Evolutionary conservation across 75 land plant species (phyloP).

Genomic region (Ceratopteris richardii): DNA sequence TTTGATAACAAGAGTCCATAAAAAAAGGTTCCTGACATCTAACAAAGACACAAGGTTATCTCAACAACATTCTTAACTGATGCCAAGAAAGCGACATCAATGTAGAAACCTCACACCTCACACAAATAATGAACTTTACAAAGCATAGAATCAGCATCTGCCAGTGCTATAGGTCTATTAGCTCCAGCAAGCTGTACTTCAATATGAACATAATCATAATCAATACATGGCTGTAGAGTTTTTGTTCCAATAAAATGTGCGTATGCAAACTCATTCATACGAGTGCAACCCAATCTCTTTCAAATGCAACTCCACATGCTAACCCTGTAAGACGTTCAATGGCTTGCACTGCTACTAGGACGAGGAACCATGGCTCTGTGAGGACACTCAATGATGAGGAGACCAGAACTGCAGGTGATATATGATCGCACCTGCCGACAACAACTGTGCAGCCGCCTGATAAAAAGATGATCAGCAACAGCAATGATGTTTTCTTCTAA

Average conservation of each 20-base stretch:
- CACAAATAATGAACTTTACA: constrained; percentile 29
- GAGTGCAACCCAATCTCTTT: constrained; percentile 33
- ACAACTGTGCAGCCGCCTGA: constrained; percentile 23
- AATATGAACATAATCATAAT: not conserved
- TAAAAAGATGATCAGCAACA: constrained; percentile 6
- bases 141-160: constrained; percentile 30
- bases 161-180: constrained; percentile 27
- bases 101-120: constrained; percentile 25
- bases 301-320: constrained; percentile 30
- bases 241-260: not conserved
- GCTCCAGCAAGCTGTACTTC: constrained; percentile 23
- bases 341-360: constrained; percentile 18
- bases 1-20: constrained; percentile 24
- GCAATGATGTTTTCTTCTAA: too few relatives aligned
- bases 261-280: constrained; percentile 12
- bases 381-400: constrained; percentile 13
- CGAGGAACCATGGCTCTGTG: constrained; percentile 29
- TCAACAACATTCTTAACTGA: not conserved
- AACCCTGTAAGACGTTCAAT: constrained; percentile 28
- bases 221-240: not conserved
- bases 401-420: constrained; percentile 15
- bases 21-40: constrained; percentile 30
- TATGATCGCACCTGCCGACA: constrained; percentile 18
- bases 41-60: too few relatives aligned
- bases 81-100: not conserved